Evolutionary conservation across 75 land plant genomes (phyloP), one percentile per base, ranked within the genome.

Genomic region (Pseudotsuga menziesii): DNA sequence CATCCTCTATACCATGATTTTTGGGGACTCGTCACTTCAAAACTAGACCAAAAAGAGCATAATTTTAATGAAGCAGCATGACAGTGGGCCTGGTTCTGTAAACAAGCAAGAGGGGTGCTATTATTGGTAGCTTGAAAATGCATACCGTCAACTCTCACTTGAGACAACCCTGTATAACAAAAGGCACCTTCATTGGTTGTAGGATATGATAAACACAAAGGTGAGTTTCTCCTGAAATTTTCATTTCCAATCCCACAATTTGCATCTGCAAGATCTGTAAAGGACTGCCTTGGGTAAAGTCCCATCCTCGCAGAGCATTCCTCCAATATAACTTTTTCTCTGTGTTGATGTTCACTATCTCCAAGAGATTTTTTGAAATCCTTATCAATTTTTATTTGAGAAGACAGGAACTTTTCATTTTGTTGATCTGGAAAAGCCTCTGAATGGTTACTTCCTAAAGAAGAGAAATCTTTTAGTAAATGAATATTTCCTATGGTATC

Each of bases 391-490:
- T 16, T 62, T 17, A 27, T 12, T 62, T 62, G 32, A 62, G 66
- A 62, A 62, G 36, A 62, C 66, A 62, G 36, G 15, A 62, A 26
- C 19, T 39, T 67, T 36, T 6, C 71, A 36, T 35, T 5, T 67
- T 67, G n/a, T 36, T 36, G 71, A 67, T 36, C 41, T 66, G 41
- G 41, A 35, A 35, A 66, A 35, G 70, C 6, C 17, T 35, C 8
- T 20, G 17, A 66, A 66, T 44, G 36, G 16, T 20, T 15, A 16
- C 17, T 20, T 63, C 29, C 14, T 63, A 35, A 11, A 60, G 14
- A 61, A 61, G 63, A 61, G 29, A 61, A 61, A 61, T 61, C 27
- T 62, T 62, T 62, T 13, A 35, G 66, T 27, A 35, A 62, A 62
- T 13, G 41, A 20, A 32, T 35, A 22, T 22, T 22, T 16, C 36